These are phyloP conservation scores for Zygosaccharomyces pseudorouxii DNA, from an alignment of 805 yeast species.

Conservation along the genomic window DNA sequence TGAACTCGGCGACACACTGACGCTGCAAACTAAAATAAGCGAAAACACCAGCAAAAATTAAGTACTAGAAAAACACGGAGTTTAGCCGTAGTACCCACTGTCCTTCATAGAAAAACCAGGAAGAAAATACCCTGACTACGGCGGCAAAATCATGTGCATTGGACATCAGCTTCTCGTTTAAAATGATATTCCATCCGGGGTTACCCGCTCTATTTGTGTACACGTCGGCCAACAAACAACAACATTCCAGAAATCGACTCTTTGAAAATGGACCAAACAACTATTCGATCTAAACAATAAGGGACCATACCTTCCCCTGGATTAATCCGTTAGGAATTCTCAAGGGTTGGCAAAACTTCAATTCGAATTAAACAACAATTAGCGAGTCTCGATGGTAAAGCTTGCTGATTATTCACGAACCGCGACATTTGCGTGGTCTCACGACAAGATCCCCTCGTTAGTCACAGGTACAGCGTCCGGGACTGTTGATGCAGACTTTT, in stretches of 20 bases:
- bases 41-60: background rate
- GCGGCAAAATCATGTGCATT: too few relatives aligned
- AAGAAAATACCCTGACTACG: too few relatives aligned
- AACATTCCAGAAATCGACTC: constrained; percentile 4
- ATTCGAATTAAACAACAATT: constrained; percentile 1
- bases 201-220: constrained; percentile 4
- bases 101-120: background rate
- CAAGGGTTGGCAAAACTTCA: background rate
- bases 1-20: background rate
- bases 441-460: constrained; percentile 62
- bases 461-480: constrained; percentile 97
- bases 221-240: constrained; percentile 7
- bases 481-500: constrained; percentile 83
- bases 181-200: background rate
- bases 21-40: background rate
- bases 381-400: constrained; percentile 55
- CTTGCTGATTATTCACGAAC: constrained; percentile 78
- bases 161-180: background rate
- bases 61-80: too few relatives aligned
- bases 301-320: background rate
- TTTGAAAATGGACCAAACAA: constrained; percentile 2
- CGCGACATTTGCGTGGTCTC: constrained; percentile 96
- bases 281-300: constrained; percentile 2
- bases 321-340: background rate
- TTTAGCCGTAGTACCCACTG: too few relatives aligned